Conservation (phyloP, 164 flowering plant genomes). For the Pachysandra terminalis region DNA sequence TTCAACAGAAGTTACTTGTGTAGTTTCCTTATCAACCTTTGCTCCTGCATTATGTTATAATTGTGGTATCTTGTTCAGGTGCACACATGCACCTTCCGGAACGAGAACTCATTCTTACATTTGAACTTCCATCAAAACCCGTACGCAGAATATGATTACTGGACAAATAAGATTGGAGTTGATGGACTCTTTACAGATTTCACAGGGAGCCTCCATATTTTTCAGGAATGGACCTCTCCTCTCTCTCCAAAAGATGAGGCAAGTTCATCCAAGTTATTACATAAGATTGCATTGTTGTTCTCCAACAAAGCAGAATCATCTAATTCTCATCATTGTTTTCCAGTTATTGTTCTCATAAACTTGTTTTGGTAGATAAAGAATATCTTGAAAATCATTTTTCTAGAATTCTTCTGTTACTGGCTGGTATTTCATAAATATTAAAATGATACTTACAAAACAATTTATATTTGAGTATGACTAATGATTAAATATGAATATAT, state of each 20-base stretch:
- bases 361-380: too few species aligned
- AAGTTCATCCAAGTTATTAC: slow-evolving; percentile 35
- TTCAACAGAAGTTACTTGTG: too few species aligned
- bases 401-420: too few species aligned
- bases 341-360: too few species aligned
- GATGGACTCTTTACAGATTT: slow-evolving; percentile 97
- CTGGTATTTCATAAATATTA: too few species aligned
- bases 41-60: not conserved
- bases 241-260: slow-evolving; percentile 21
- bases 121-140: slow-evolving; percentile 79
- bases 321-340: too few species aligned
- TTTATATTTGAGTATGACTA: too few species aligned
- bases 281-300: slow-evolving; percentile 39
- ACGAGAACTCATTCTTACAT: slow-evolving; percentile 67
- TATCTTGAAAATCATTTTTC: too few species aligned
- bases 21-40: too few species aligned
- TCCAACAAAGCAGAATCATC: not conserved
- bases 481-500: too few species aligned
- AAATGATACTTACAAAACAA: too few species aligned
- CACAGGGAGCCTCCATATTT: slow-evolving; percentile 81
- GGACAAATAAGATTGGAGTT: slow-evolving; percentile 77
- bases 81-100: slow-evolving; percentile 89
- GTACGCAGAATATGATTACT: slow-evolving; percentile 69
- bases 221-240: slow-evolving; percentile 60
- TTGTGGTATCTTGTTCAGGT: slow-evolving; percentile 53